Base-by-base conservation (phyloP, 2,329 filamentous ascomycete species). In the Peltaster fructicola region DNA sequence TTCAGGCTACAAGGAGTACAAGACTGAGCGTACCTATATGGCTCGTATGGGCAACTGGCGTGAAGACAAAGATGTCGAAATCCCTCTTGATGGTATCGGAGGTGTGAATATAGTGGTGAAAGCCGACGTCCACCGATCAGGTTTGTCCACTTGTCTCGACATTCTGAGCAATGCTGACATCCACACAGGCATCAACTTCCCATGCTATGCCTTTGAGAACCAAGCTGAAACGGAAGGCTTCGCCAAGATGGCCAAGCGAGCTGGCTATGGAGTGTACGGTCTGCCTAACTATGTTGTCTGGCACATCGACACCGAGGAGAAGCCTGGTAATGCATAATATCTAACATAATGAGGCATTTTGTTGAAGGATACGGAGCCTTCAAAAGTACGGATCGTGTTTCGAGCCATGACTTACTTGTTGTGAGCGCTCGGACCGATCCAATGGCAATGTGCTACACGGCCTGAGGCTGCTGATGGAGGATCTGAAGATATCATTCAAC, bases 211-310 rank as follows among this genome's bases (percentile, higher is more conserved):
- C 3, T 98, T 98, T 49, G 88, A 98, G 51, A 95, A 98, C 53
- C 88, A 98, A 57, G 88, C 88, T 35, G 88, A 98, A 55, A 98
- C 88, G 4, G 88, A 98, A 56, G 88, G 88, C 5, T 98, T 98
- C 46, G 88, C 88, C 17, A 92, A 90, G 52, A 98, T 98, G 88
- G 88, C 88, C 31, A 93, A 90, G 59, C 67, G 82, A 35, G 88
- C 88, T 10, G 88, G 88, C 21, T 95, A 93, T 50, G 66, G 80
- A 44, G 88, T 98, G 14, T 68, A 81, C 39, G 88, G 88, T 22
- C 61, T 98, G 28, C 88, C 85, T 20, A 98, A 98, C 52, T 98
- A 98, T 50, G 74, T 98, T 24, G 85, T 98, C 30, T 98, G 88
- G 88, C 88, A 98, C 50, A 79, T 92, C 43, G 88, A 98, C 51